Base-by-base conservation (phyloP, 2,329 filamentous ascomycete genomes). In the Colletotrichum viniferum region DNA sequence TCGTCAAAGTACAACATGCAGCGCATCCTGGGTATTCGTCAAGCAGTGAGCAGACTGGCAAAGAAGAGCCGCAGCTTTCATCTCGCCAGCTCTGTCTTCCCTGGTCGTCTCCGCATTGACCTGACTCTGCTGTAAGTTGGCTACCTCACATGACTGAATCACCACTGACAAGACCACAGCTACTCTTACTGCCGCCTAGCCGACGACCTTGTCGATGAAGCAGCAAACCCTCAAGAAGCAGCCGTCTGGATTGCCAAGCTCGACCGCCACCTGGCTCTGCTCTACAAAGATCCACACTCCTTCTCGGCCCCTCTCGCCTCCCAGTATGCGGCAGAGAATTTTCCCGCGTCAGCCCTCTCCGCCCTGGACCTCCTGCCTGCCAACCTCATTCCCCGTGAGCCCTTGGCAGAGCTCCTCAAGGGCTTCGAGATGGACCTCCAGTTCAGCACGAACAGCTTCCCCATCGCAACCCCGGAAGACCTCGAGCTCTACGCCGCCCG, bases 161-260 rank as follows among this genome's bases (percentile, higher is more conserved):
- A 52, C 21, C 38, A 10, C 77, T 80, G 74, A 80, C 55, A 12
- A 10, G 2, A n/a, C 1, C 5, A 4, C 56, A 90, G 89, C 5
- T 95, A 95, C 80, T 94, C 93, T 0, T 95, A 94, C 80, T 95
- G 94, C 78, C 88, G 94, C 13, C 90, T 94, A 12, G 93, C 93
- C 2, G 94, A 95, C 80, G 93, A 95, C 79, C 85, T 95, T 6
- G 89, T 95, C 10, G 94, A 95, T 78, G 89, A 94, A 74, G 90
- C 93, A 1, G 78, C 84, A 2, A 87, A 86, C 2, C 81, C 85
- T 1, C 80, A 85, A 0, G 90, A 92, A 78, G 91, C 92, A 7
- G 83, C 84, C 30, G 78, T 83, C 10, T 94, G 92, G 89, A 90
- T 94, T 61, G 80, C 83, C 18, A 92, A 90, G 79, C 85, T 94